These are phyloP conservation scores for Prototheca cutis DNA, from an alignment of 163 green algal species.

Conservation along the genomic window DNA sequence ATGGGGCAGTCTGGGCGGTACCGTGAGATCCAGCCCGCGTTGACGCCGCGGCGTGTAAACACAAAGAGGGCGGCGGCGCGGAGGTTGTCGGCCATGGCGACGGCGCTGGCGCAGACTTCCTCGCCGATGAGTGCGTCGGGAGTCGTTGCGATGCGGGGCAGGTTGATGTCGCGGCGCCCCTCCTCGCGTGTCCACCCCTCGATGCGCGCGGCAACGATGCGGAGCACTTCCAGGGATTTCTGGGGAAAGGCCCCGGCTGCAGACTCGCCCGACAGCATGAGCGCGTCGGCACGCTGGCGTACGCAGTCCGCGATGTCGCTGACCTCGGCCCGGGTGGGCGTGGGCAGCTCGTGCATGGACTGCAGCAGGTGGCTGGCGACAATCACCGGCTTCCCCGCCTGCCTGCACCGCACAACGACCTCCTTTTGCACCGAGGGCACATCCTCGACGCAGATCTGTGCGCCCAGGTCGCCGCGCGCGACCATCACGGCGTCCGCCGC, in stretches of 20 bases:
- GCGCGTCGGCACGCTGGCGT: constrained; percentile 57
- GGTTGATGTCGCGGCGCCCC: constrained; percentile 16
- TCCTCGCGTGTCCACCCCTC: constrained; percentile 46
- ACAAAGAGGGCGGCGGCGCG: constrained; percentile 62
- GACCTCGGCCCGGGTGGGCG: constrained; percentile 66
- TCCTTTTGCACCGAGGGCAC: constrained; percentile 68
- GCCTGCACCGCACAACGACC: constrained; percentile 48
- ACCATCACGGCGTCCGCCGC: constrained; percentile 60
- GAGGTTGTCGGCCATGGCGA: constrained; percentile 53
- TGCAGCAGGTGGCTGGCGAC: constrained; percentile 69
- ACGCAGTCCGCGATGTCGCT: constrained; percentile 67
- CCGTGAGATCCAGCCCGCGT: constrained; percentile 63
- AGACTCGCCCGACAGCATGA: constrained; percentile 73
- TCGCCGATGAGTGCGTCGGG: constrained; percentile 37
- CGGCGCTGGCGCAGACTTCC: constrained; percentile 49
- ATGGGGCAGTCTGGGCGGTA: constrained; percentile 70
- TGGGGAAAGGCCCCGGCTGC: constrained; percentile 53
- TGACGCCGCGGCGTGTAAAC: constrained; percentile 68
- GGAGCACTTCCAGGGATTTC: constrained; percentile 56
- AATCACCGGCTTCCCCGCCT: constrained; percentile 61
- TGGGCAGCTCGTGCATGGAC: constrained; percentile 70
- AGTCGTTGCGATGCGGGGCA: constrained; percentile 33
- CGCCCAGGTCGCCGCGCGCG: constrained; percentile 52
- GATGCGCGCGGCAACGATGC: constrained; percentile 40
- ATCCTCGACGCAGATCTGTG: constrained; percentile 64